phyloP scores from a whole-genome alignment of 768 basidiomycete genomes.

The Pleurotus citrinopileatus region DNA sequence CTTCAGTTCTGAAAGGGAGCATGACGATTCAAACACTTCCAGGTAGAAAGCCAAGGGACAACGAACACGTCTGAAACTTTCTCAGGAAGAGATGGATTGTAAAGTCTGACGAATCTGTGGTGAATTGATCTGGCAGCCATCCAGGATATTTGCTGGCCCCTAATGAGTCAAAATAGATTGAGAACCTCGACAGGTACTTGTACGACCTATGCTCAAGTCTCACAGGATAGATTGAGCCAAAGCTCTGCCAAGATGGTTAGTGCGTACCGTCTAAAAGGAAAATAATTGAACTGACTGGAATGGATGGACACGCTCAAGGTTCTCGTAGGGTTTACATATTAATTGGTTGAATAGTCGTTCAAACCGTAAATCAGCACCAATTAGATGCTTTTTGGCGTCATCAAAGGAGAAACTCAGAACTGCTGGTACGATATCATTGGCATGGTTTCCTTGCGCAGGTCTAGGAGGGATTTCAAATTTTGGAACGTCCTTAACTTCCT shows the following conservation, averaged over 20 bases:
- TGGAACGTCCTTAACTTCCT: constrained; percentile 17
- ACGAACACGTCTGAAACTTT: constrained; percentile 51
- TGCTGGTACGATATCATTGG: constrained; percentile 55
- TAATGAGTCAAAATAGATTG: constrained; percentile 19
- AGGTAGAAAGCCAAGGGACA: not conserved
- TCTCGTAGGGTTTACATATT: constrained; percentile 75
- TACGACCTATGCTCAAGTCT: constrained; percentile 19
- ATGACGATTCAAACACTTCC: not conserved
- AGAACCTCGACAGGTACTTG: not conserved
- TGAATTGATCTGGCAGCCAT: constrained; percentile 81
- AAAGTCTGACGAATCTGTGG: constrained; percentile 76
- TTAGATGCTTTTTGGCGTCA: constrained; percentile 71
- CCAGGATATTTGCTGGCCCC: constrained; percentile 85
- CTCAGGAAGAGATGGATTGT: constrained; percentile 72
- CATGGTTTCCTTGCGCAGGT: not conserved
- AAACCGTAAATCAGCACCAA: constrained; percentile 67
- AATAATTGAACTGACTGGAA: constrained; percentile 71
- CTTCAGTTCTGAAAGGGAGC: constrained; percentile 17
- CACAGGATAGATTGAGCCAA: constrained; percentile 73
- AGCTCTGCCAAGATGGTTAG: constrained; percentile 39
- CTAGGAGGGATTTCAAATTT: constrained; percentile 9
- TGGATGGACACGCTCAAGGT: constrained; percentile 74
- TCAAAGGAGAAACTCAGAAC: constrained; percentile 74
- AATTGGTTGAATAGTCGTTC: constrained; percentile 60
- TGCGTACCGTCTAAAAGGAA: too few species aligned